Base-by-base conservation (phyloP, 129 eudicot genomes). In the Flaveria bidentis region DNA sequence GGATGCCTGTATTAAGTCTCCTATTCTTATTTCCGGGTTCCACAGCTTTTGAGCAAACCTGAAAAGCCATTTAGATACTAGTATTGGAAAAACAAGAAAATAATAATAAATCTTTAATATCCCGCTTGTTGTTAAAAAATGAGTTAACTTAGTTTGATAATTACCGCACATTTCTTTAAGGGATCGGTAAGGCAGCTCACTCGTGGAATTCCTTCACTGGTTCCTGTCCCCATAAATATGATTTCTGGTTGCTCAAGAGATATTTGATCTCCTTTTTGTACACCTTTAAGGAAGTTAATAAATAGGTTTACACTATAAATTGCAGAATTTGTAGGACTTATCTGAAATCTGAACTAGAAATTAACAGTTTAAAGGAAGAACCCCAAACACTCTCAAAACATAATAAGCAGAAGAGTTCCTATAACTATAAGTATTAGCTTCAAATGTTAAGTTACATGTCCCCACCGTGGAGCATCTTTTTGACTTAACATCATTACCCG, bases 111-210 rank as follows among this genome's bases (percentile, higher is more conserved):
- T 23, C 30, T 28, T 25, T 14, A 65, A 58, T 25, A 16, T 18
- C 41, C 42, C 51, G 41, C 22, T 46, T 11, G 39, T 15, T 66
- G 4, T 11, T 72, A 23, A 9, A 9, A 44, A 2, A 42, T 9
- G 50, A 53, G 61, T 80, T 72, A 58, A 76, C 18, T 23, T 78
- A 18, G 67, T 67, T 23, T 64, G 23, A 56, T 23, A 55, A 70
- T 68, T 83, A 91, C 99, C 84, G 83, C 64, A 62, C 97, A 95
- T 73, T 73, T 83, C 78, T 84, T 89, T 55, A 68, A 20, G 80
- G 97, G 92, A 75, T 91, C 74, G 64, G 99, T 91, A 45, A 95
- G 96, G 81, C 99, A 95, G 92, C 99, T 95, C 63, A 95, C 99
- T 42, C 99, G 95, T 30, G 97, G 97, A 69, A 95, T 87, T 49